Base-by-base conservation (phyloP, 176 grass and related monocot species). In the Triticum turgidum region DNA sequence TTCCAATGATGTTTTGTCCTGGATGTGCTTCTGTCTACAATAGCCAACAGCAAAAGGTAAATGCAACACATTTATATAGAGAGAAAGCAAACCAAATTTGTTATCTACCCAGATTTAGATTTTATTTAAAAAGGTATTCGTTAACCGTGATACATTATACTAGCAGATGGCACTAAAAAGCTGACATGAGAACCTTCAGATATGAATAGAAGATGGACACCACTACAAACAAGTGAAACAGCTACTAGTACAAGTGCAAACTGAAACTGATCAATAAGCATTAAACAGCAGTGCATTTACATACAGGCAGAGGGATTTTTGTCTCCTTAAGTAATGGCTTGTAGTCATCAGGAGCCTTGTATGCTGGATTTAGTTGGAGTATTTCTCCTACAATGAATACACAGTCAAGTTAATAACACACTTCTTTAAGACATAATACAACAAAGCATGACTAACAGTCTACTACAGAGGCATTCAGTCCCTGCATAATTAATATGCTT, bases 241-340 rank as follows among this genome's bases (percentile, higher is more conserved):
- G 35, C 49, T 85, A 81, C 72, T 65, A 10, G 7, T 47, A 22
- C 9, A 89, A 61, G 17, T 59, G 66, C 62, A 91, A 87, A 84
- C 14, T 47, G 73, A 51, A 87, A 87, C 11, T 32, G 71, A 27
- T 18, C 34, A 71, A 85, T 51, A 63, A 73, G 51, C 88, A 86
- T 77, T 39, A 77, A 73, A 11, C 6, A 65, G 1, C 63, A 82
- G 35, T 79, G 75, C 3, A 11, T 78, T 12, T 80, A 91, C 93
- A 83, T 92, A 94, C 94, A 80, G 77, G 87, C 84, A 96, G 79
- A 89, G 92, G 94, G 80, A 98, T 71, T 88, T 89, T 94, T 78
- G 97, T 73, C 70, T 98, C 92, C 86, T 92, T 98, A 58, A 98
- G 83, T 80, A 96, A 83, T 83, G 92, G 97, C 67, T 85, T 98